A percentile compares a stretch with the other conserved stretches of the same genome.
These are phyloP conservation scores for Asterochloris erici DNA, from an alignment of 139 green algal genomes.

Conservation along the genomic window DNA sequence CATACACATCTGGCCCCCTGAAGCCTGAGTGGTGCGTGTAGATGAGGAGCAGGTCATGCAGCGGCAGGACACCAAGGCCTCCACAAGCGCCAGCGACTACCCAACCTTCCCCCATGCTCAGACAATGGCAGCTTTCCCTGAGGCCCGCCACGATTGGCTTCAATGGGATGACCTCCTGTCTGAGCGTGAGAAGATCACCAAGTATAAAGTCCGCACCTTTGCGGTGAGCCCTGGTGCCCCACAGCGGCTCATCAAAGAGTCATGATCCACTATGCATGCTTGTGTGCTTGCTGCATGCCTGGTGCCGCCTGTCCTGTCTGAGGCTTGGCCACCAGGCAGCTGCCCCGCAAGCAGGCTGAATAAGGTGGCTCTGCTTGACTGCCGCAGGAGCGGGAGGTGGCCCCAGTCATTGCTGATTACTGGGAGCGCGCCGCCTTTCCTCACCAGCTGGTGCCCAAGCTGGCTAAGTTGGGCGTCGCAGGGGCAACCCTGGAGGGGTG, in stretches of 20 bases:
- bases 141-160: slow-evolving; percentile 62
- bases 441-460: slow-evolving; percentile 66
- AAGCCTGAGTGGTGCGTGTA: too few species aligned
- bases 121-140: slow-evolving; percentile 65
- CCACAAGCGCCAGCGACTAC: neutral
- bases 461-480: slow-evolving; percentile 71
- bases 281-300: too few species aligned
- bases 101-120: slow-evolving; percentile 55
- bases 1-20: too few species aligned
- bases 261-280: too few species aligned
- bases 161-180: slow-evolving; percentile 69
- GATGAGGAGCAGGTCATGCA: too few species aligned
- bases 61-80: too few species aligned
- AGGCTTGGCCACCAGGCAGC: too few species aligned
- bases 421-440: slow-evolving; percentile 93
- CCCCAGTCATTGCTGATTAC: slow-evolving; percentile 80
- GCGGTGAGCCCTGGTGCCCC: slow-evolving; percentile 46
- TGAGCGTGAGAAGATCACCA: slow-evolving; percentile 56
- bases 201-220: slow-evolving; percentile 59
- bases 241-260: neutral
- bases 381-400: slow-evolving; percentile 77
- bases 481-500: slow-evolving; percentile 67
- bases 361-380: too few species aligned
- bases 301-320: too few species aligned
- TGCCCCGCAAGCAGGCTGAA: too few species aligned